Conservation (phyloP, 192 early-diverging fungal genomes). For the Paraglomus brasilianum region DNA sequence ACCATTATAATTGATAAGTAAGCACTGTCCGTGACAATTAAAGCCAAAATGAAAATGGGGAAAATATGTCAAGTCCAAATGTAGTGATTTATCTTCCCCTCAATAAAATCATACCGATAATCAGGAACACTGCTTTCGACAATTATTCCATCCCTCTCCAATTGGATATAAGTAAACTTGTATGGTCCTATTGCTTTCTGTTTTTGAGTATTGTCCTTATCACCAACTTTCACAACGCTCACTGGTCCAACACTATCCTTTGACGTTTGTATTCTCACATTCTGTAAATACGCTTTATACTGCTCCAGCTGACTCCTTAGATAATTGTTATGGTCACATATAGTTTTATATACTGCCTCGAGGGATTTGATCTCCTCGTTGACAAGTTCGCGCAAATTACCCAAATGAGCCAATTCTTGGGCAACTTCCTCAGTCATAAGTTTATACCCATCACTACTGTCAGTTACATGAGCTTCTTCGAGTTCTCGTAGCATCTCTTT, state of each 20-base stretch:
- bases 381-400: constrained; percentile 86
- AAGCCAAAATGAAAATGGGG: neutral
- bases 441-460: constrained; percentile 69
- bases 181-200: constrained; percentile 66
- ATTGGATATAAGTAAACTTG: constrained; percentile 78
- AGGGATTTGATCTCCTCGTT: constrained; percentile 76
- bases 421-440: constrained; percentile 87
- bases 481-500: constrained; percentile 91
- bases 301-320: constrained; percentile 83
- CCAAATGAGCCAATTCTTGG: constrained; percentile 87
- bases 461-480: constrained; percentile 73
- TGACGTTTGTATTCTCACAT: constrained; percentile 83
- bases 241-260: constrained; percentile 35
- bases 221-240: constrained; percentile 63
- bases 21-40: neutral
- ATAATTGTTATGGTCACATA: constrained; percentile 93
- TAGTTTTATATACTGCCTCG: constrained; percentile 87
- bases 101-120: constrained; percentile 55
- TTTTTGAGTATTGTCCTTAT: constrained; percentile 47
- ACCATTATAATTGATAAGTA: constrained; percentile 18
- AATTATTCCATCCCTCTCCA: constrained; percentile 94
- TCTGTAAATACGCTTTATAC: constrained; percentile 93
- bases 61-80: neutral
- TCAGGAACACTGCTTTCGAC: constrained; percentile 89
- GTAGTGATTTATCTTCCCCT: neutral